These are phyloP conservation scores for Crithidia mellificae DNA, from an alignment of 208 protist genomes.

Conservation along the genomic window DNA sequence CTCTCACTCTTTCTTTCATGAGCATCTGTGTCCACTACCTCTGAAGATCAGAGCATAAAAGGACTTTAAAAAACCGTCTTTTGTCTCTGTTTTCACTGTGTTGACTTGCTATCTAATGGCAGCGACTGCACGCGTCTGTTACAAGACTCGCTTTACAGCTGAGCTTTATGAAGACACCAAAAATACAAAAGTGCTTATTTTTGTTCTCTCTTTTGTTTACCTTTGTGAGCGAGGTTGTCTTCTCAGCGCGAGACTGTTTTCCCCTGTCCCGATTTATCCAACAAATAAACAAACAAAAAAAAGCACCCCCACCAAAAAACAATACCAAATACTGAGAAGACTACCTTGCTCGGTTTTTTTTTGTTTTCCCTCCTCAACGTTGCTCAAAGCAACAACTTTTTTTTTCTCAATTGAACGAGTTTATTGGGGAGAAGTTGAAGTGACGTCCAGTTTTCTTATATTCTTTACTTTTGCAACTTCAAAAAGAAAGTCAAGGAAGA, in stretches of 20 bases:
- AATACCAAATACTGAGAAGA: too few species aligned
- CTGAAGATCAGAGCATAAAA: not conserved
- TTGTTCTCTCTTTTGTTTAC: not conserved
- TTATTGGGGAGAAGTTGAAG: not conserved
- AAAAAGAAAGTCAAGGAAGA: too few species aligned
- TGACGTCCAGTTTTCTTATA: not conserved
- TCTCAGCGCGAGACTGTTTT: slow-evolving; percentile 1
- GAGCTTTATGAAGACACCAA: not conserved
- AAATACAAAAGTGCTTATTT: not conserved
- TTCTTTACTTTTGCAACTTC: too few species aligned
- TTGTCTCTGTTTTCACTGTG: too few species aligned
- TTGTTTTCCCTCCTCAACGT: not conserved
- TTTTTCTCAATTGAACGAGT: not conserved
- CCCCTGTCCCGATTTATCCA: not conserved
- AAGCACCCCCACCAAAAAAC: not conserved
- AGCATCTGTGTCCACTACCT: too few species aligned
- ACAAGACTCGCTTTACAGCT: too few species aligned
- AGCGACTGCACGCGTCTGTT: too few species aligned
- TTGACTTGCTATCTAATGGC: too few species aligned
- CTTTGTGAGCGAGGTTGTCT: not conserved
- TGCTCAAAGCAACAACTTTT: not conserved
- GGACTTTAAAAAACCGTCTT: not conserved
- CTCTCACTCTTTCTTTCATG: too few species aligned
- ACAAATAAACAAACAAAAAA: too few species aligned
- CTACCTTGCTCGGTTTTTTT: too few species aligned